phyloP scores from a whole-genome alignment of 768 basidiomycete genomes.

The Boletus fagicola region DNA sequence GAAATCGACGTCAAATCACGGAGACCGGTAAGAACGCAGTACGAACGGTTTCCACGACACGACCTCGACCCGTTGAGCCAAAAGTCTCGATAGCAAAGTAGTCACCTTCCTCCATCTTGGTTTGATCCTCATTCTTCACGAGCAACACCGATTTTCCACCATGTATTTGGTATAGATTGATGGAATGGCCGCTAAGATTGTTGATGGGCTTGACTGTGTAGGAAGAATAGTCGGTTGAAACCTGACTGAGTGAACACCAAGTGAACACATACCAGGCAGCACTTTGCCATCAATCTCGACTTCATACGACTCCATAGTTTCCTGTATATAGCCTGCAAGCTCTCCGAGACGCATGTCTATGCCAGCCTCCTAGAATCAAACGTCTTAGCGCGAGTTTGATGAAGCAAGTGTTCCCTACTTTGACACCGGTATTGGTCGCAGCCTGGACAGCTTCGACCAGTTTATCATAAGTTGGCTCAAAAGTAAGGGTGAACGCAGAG shows the following conservation, averaged over 20 bases:
- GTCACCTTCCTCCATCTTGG: slow-evolving; percentile 99
- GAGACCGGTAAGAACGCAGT: slow-evolving; percentile 12
- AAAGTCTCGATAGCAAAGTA: slow-evolving; percentile 99
- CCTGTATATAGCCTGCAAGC: slow-evolving; percentile 88
- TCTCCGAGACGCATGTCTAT: slow-evolving; percentile 95
- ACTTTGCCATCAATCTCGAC: slow-evolving; percentile 88
- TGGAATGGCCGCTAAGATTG: slow-evolving; percentile 94
- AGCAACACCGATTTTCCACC: slow-evolving; percentile 91
- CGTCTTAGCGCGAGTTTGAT: slow-evolving; percentile 6
- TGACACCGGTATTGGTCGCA: slow-evolving; percentile 89
- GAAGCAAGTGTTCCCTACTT: slow-evolving; percentile 44
- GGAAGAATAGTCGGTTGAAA: neutral
- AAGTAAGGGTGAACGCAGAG: slow-evolving; percentile 92
- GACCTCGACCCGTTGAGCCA: slow-evolving; percentile 91
- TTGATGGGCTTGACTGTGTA: slow-evolving; percentile 85
- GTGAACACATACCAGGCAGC: slow-evolving; percentile 57
- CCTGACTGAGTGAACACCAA: neutral
- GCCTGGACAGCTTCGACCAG: slow-evolving; percentile 90
- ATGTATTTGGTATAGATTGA: slow-evolving; percentile 88
- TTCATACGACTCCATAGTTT: slow-evolving; percentile 99
- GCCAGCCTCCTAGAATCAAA: slow-evolving; percentile 73
- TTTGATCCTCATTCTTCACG: slow-evolving; percentile 84
- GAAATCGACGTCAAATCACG: slow-evolving; percentile 1
- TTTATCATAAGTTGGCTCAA: slow-evolving; percentile 86
- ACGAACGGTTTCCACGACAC: slow-evolving; percentile 75